Evolutionary conservation across 2,329 filamentous ascomycete species (phyloP), one percentile per base, ranked within the genome.

Genomic region (Grosmannia penicillata): DNA sequence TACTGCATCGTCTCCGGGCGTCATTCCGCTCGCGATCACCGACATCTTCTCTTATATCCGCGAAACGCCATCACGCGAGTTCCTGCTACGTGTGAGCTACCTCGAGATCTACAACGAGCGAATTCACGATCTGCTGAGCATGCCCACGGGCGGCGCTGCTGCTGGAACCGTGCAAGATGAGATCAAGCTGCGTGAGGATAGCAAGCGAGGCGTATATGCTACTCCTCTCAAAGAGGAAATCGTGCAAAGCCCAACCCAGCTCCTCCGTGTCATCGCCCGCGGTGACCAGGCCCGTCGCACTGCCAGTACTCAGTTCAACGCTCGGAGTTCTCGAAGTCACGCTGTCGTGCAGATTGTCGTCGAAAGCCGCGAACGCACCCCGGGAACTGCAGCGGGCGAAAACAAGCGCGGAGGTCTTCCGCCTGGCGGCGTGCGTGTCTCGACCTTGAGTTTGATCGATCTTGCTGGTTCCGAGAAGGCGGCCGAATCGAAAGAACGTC

Each of bases 21-120:
- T 98, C 22, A 98, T 98, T 40, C 91, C 91, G 7, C 68, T 96
- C 28, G 91, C 91, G 28, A 96, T 98, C 50, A 96, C 91, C 45
- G 91, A 98, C 54, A 98, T 98, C 37, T 98, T 98, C 58, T 96
- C 91, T 0, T 98, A 95, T 57, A 98, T 98, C 49, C 80, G 91
- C 41, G 91, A 98, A 61, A 96, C 91, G 1, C 91, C 91, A 0
- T 84, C 86, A 26, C 74, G 91, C 43, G 91, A 98, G 54, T 98
- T 98, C 48, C 61, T 98, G 41, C 70, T 98, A 41, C 80, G 91
- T 45, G 91, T 98, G 54, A 96, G 89, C 65, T 98, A 98, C 55
- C 68, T 98, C 45, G 91, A 98, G 62, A 98, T 98, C 44, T 98
- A 98, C 62, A 98, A 98, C 52, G 91, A 98, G 56, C 93, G 75